phyloP scores from a whole-genome alignment of 768 basidiomycete species.

The Cubamyces lactineus region DNA sequence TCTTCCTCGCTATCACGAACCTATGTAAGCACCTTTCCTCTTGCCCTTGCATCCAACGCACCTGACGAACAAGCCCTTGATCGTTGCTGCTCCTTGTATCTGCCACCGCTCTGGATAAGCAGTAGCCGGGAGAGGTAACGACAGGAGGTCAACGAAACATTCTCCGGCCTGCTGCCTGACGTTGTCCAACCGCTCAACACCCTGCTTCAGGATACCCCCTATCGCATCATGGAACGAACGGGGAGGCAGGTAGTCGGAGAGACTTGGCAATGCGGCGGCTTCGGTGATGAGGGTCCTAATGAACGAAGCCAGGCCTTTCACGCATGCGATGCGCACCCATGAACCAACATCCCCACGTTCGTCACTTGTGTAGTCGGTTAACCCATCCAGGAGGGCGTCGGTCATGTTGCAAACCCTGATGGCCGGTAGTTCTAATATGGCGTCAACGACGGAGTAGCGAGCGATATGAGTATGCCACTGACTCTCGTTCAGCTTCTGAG shows the following conservation, averaged over 20 bases:
- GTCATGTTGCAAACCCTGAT: slow-evolving; percentile 52
- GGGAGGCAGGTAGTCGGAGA: slow-evolving; percentile 64
- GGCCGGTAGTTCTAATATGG: slow-evolving; percentile 50
- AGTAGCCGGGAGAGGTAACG: slow-evolving; percentile 47
- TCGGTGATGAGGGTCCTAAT: slow-evolving; percentile 53
- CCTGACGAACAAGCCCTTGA: slow-evolving; percentile 59
- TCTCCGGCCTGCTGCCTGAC: slow-evolving; percentile 82
- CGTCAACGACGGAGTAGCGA: slow-evolving; percentile 5
- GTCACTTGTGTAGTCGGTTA: slow-evolving; percentile 91
- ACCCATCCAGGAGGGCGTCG: slow-evolving; percentile 62
- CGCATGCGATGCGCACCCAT: slow-evolving; percentile 84
- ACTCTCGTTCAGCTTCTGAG: slow-evolving; percentile 50
- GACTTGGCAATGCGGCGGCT: slow-evolving; percentile 45
- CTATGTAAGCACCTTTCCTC: slow-evolving; percentile 9
- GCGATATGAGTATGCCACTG: slow-evolving; percentile 26
- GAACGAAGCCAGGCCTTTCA: slow-evolving; percentile 63
- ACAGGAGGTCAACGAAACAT: slow-evolving; percentile 56
- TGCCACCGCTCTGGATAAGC: slow-evolving; percentile 51
- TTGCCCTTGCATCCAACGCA: slow-evolving; percentile 34
- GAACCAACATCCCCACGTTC: slow-evolving; percentile 97
- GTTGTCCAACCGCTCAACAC: slow-evolving; percentile 88
- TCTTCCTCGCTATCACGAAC: slow-evolving; percentile 38
- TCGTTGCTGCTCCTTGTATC: slow-evolving; percentile 48
- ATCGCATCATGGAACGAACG: slow-evolving; percentile 58
- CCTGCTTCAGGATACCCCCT: slow-evolving; percentile 81